A percentile compares a stretch with the other conserved stretches of the same genome.
Evolutionary conservation across 768 basidiomycete genomes (phyloP).

Genomic region (Russula virescens): DNA sequence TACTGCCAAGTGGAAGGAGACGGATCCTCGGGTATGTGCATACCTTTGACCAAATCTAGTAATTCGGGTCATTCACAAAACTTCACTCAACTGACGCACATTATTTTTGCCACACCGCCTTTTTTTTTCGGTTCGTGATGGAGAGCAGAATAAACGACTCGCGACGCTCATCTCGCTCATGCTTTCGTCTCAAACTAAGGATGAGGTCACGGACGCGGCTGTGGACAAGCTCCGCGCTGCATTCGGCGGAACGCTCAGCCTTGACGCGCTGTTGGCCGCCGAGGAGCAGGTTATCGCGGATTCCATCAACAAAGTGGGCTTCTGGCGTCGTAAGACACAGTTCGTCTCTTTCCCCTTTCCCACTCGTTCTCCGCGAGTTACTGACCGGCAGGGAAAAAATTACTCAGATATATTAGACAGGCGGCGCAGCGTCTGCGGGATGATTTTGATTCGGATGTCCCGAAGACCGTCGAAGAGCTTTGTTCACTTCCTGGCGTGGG

Average conservation of each 20-base stretch:
- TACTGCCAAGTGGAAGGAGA: constrained; percentile 56
- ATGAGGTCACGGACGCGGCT: constrained; percentile 80
- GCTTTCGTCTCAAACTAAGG: constrained; percentile 95
- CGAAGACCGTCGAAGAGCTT: constrained; percentile 81
- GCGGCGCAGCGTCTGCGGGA: constrained; percentile 64
- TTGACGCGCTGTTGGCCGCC: constrained; percentile 63
- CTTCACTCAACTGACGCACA: too few species aligned
- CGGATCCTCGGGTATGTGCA: constrained; percentile 53
- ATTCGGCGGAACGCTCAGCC: constrained; percentile 73
- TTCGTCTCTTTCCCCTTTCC: constrained; percentile 35
- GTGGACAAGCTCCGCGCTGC: constrained; percentile 64
- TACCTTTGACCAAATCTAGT: too few species aligned
- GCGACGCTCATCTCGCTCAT: constrained; percentile 87
- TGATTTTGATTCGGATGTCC: constrained; percentile 77
- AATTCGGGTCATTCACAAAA: too few species aligned
- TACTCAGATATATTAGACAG: constrained; percentile 62
- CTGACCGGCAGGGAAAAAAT: not conserved
- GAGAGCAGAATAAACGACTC: constrained; percentile 65
- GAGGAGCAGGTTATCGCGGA: constrained; percentile 57
- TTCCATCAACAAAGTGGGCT: constrained; percentile 86
- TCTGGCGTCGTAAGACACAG: constrained; percentile 86
- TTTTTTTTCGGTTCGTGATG: not conserved
- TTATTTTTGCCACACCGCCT: not conserved
- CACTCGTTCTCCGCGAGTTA: not conserved
- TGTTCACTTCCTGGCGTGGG: constrained; percentile 88